Evolutionary conservation across 768 basidiomycete species (phyloP).

Genomic region (Tricholoma flavovirens): DNA sequence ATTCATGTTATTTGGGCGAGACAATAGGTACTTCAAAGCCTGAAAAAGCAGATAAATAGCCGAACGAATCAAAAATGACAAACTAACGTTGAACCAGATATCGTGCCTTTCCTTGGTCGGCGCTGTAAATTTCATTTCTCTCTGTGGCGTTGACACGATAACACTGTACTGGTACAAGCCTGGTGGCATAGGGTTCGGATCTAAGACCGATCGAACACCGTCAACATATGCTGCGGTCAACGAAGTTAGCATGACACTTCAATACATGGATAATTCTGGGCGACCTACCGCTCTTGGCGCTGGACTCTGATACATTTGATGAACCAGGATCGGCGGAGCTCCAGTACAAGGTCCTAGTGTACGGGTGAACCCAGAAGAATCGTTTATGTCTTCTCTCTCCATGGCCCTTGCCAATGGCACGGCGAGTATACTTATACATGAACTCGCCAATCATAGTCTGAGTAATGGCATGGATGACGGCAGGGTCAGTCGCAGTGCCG

Average conservation of each 20-base stretch:
- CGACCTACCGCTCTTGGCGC: slow-evolving; percentile 91
- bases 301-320: slow-evolving; percentile 81
- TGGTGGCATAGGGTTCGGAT: slow-evolving; percentile 94
- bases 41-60: slow-evolving; percentile 24
- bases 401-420: slow-evolving; percentile 83
- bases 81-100: slow-evolving; percentile 85
- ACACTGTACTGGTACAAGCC: slow-evolving; percentile 92
- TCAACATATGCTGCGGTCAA: slow-evolving; percentile 77
- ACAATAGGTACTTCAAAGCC: slow-evolving; percentile 89
- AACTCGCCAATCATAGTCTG: slow-evolving; percentile 99
- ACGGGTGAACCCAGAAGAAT: slow-evolving; percentile 99
- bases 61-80: slow-evolving; percentile 9
- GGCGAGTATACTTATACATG: slow-evolving; percentile 94
- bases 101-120: slow-evolving; percentile 94
- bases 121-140: slow-evolving; percentile 99
- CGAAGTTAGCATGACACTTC: slow-evolving; percentile 7
- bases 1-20: slow-evolving; percentile 51
- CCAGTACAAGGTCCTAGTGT: slow-evolving; percentile 98
- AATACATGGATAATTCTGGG: not conserved
- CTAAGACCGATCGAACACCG: slow-evolving; percentile 84
- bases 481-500: slow-evolving; percentile 72
- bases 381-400: slow-evolving; percentile 86
- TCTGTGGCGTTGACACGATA: slow-evolving; percentile 84
- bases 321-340: slow-evolving; percentile 91
- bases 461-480: slow-evolving; percentile 92